Base-by-base conservation (phyloP, 2,329 filamentous ascomycete species). In the Cryphonectria carpinicola region DNA sequence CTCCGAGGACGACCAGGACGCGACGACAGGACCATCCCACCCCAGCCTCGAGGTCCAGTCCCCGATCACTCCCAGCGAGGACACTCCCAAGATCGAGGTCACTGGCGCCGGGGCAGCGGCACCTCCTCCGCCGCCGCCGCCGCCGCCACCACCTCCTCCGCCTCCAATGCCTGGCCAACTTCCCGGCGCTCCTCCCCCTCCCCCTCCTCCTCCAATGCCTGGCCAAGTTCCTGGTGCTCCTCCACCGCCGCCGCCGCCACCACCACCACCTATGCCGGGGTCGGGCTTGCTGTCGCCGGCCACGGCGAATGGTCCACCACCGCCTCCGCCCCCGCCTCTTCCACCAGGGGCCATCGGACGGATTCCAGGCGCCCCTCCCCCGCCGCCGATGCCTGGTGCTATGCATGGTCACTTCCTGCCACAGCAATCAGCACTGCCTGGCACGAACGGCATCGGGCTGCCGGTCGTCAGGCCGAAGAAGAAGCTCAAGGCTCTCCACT, bases 401-500 rank as follows among this genome's bases (percentile, higher is more conserved):
- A 89, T 91, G 73, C 90, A 92, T 69, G 93, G 93, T 10, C 91
- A 93, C 73, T 98, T 92, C 83, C 82, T 97, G 73, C 87, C 90
- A 64, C 88, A 91, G 74, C 85, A 89, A 74, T 85, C 87, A 43
- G 84, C 85, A 70, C 87, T 88, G 72, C 82, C 84, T 28, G 79
- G 86, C 6, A 78, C 86, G 19, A 82, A 89, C 32, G 87, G 89
- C 10, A 85, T 93, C 75, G 89, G 91, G 60, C 83, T 97, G 76
- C 91, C 93, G 49, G 92, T 94, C 72, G 93, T 94, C 67, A 87
- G 95, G 76, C 94, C 96, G 32, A 98, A 98, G 88, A 98, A 97
- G 90, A 99, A 98, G 86, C 93, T 99, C 81, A 99, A 99, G 89
- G 95, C 95, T 71, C 87, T 99, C 75, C 96, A 99, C 84, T 98